A percentile compares a stretch with the other conserved stretches of the same genome.
phyloP scores from a whole-genome alignment of 1,284 basidiomycete genomes.

The Psilocybe mexicana region DNA sequence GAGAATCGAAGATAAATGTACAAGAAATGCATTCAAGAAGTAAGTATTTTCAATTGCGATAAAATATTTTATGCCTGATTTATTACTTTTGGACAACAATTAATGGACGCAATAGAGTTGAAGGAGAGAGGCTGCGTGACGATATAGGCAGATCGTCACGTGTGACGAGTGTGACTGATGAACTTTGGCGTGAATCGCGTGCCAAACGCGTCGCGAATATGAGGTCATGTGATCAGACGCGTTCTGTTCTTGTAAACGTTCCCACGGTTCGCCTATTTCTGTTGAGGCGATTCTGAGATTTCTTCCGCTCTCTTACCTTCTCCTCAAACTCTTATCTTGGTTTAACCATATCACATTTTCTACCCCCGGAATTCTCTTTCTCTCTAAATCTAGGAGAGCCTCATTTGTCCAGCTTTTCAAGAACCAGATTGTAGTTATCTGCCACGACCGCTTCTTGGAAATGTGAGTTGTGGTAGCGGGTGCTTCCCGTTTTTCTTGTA shows the following conservation, averaged over 20 bases:
- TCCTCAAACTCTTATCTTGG: slow-evolving; percentile 12
- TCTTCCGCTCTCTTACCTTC: background rate
- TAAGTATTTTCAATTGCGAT: too few species aligned
- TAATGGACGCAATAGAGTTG: too few species aligned
- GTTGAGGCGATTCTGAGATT: slow-evolving; percentile 3
- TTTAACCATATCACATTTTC: background rate
- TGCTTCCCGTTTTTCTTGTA: background rate
- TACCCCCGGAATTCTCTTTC: background rate
- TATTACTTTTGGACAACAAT: too few species aligned
- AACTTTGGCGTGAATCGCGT: background rate
- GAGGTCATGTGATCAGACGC: slow-evolving; percentile 18
- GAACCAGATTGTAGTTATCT: background rate
- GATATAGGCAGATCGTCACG: too few species aligned
- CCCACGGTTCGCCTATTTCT: slow-evolving; percentile 17
- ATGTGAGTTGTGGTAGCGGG: background rate
- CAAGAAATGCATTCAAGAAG: too few species aligned
- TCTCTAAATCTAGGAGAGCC: background rate
- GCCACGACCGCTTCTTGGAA: background rate
- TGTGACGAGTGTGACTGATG: too few species aligned
- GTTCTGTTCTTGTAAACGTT: slow-evolving; percentile 12
- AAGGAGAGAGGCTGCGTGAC: too few species aligned
- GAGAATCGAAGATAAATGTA: too few species aligned
- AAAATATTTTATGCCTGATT: too few species aligned
- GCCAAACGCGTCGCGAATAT: background rate
- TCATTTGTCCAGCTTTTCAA: background rate